Evolutionary conservation across 1,284 basidiomycete genomes (phyloP).

Genomic region (Sanghuangporus sanghuang): DNA sequence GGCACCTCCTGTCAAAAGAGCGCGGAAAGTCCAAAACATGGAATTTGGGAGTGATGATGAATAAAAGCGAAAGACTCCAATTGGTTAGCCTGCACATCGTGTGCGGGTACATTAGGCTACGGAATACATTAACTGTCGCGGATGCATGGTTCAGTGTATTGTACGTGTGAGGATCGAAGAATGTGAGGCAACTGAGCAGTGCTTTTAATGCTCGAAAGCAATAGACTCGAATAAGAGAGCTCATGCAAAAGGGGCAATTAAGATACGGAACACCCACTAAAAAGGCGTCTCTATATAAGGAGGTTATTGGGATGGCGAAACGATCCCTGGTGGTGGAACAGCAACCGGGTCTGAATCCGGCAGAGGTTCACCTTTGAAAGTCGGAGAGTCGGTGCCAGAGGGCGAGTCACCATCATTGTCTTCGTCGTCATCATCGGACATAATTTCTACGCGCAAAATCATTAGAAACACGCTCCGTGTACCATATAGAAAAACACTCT

Average conservation of each 20-base stretch:
- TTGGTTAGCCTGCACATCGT: not conserved
- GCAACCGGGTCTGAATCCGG: not conserved
- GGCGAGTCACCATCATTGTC: constrained; percentile 17
- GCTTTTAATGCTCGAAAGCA: not conserved
- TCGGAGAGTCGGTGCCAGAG: not conserved
- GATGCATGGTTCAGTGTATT: not conserved
- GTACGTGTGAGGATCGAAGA: not conserved
- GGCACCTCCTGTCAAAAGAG: constrained; percentile 5
- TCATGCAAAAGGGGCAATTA: not conserved
- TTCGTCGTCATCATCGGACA: constrained; percentile 52
- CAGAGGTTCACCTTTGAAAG: not conserved
- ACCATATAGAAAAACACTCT: constrained; percentile 8
- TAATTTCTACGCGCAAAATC: constrained; percentile 41
- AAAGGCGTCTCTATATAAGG: not conserved
- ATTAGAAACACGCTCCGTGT: not conserved
- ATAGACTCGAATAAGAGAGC: not conserved
- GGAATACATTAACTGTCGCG: not conserved
- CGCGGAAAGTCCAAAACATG: constrained; percentile 10
- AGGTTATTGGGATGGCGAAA: not conserved
- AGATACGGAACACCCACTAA: not conserved
- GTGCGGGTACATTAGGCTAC: not conserved
- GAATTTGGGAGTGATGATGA: constrained; percentile 14
- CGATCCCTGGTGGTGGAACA: not conserved
- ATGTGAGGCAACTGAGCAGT: not conserved
- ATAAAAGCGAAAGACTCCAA: not conserved